Percentiles rank a stretch among this genome's conserved stretches.
Conservation (phyloP, 345 rosid species). For the Populus davidiana region DNA sequence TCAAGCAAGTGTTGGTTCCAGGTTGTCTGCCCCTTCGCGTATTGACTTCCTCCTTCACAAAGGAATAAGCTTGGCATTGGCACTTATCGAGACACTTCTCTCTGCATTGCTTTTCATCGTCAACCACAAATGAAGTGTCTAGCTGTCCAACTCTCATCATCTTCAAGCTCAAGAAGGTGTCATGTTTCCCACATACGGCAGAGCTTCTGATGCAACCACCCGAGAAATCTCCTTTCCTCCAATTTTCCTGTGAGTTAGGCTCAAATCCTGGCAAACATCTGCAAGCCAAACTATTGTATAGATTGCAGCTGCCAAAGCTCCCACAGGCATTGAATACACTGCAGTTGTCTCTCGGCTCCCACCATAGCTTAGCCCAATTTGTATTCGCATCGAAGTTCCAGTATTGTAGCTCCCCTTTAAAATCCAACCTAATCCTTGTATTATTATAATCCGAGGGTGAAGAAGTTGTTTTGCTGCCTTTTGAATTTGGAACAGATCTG, state of each 20-base stretch:
- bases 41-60: neutral
- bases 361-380: slow-evolving; percentile 27
- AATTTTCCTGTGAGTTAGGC: slow-evolving; percentile 9
- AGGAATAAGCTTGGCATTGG: slow-evolving; percentile 31
- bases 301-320: slow-evolving; percentile 35
- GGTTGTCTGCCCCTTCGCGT: neutral
- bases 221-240: slow-evolving; percentile 19
- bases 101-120: neutral
- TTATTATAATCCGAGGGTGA: neutral
- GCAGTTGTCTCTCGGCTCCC: slow-evolving; percentile 35
- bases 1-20: slow-evolving; percentile 33
- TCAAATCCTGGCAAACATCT: slow-evolving; percentile 43
- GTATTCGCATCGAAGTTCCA: neutral
- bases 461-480: no score
- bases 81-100: neutral
- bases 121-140: rapidly evolving
- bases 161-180: slow-evolving; percentile 13
- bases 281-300: slow-evolving; percentile 15
- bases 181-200: neutral
- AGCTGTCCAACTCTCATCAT: neutral
- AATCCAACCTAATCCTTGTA: slow-evolving; percentile 31
- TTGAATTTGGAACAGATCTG: no score
- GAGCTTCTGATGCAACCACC: slow-evolving; percentile 31
- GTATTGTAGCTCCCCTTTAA: slow-evolving; percentile 28
- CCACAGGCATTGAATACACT: slow-evolving; percentile 31